Percentiles rank a stretch among this genome's conserved stretches.
phyloP scores from a whole-genome alignment of 495 filamentous ascomycete genomes.

The Jackrogersella minutella region DNA sequence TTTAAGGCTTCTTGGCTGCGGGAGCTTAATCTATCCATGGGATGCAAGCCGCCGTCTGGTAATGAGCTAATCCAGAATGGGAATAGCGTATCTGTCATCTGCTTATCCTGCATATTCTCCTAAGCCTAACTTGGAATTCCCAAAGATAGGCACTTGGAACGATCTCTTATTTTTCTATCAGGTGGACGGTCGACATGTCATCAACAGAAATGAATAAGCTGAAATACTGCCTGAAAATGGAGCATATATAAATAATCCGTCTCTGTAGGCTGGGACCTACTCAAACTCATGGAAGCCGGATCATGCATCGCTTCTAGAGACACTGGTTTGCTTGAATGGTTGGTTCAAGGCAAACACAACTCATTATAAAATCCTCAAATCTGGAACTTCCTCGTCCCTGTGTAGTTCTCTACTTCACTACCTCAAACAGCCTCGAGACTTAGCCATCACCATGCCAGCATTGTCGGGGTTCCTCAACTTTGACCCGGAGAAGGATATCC shows the following conservation, averaged over 20 bases:
- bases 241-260: too few relatives aligned
- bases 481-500: constrained; percentile 64
- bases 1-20: not conserved
- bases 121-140: not conserved
- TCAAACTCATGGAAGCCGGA: too few relatives aligned
- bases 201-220: too few relatives aligned
- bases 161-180: too few relatives aligned
- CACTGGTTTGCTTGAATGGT: too few relatives aligned
- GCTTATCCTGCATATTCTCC: constrained; percentile 40
- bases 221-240: too few relatives aligned
- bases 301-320: too few relatives aligned
- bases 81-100: constrained; percentile 31
- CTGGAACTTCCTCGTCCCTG: too few relatives aligned
- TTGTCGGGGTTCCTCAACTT: constrained; percentile 45
- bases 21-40: constrained; percentile 2
- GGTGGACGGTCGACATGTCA: not conserved
- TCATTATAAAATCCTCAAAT: not conserved
- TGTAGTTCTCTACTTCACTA: not conserved
- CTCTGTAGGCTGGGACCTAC: too few relatives aligned
- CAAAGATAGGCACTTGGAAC: too few relatives aligned
- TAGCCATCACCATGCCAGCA: constrained; percentile 3
- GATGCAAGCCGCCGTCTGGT: not conserved
- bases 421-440: not conserved
- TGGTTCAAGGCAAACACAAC: too few relatives aligned
- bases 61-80: not conserved